Conservation (phyloP, 768 basidiomycete species). For the Strobilomyces confusus region DNA sequence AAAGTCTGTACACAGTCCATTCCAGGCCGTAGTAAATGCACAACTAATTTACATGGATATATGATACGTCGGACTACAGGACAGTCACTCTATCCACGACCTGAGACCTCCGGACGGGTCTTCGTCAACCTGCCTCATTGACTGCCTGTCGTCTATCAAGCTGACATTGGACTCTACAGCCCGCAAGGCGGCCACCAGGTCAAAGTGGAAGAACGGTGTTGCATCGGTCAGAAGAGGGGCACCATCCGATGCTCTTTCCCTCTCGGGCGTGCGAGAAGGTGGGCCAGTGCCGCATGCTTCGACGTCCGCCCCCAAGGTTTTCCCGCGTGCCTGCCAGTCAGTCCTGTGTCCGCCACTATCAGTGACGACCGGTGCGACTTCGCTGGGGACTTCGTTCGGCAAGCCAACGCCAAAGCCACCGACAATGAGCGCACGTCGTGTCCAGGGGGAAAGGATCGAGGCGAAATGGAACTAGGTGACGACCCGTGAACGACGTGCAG, state of each 20-base stretch:
- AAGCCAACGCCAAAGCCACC: conserved; percentile 83
- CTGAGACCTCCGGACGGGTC: not conserved
- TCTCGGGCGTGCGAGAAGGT: not conserved
- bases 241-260: not conserved
- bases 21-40: not conserved
- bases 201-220: conserved; percentile 91
- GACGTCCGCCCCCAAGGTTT: conserved; percentile 23
- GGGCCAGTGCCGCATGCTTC: conserved; percentile 30
- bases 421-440: conserved; percentile 80
- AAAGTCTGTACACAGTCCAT: no score
- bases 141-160: conserved; percentile 5
- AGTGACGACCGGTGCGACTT: conserved; percentile 78
- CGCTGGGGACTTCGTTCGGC: conserved; percentile 41
- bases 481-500: not conserved
- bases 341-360: conserved; percentile 43
- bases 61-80: not conserved
- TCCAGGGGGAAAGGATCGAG: conserved; percentile 89
- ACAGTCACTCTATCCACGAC: not conserved
- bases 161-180: conserved; percentile 51
- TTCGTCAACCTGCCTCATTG: conserved; percentile 7
- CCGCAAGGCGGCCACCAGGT: conserved; percentile 65
- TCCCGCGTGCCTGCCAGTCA: conserved; percentile 11
- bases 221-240: conserved; percentile 43
- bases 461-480: conserved; percentile 86
- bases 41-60: not conserved